Conservation (phyloP, 108 stramenopile genomes). For the Aureococcus anophagefferens region DNA sequence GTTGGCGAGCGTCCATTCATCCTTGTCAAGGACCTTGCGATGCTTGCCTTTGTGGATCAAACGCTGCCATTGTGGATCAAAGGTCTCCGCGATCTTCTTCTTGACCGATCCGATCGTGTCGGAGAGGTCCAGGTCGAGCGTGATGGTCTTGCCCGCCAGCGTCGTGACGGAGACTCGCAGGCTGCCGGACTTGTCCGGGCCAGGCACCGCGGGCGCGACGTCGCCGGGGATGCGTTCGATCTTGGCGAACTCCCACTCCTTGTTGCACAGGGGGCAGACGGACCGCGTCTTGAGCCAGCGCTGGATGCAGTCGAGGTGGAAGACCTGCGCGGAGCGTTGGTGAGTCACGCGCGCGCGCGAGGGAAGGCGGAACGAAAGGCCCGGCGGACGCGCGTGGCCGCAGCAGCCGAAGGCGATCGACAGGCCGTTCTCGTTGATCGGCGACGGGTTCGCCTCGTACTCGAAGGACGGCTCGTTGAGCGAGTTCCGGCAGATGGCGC, state of each 20-base stretch:
- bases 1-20: no score
- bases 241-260: conserved; percentile 99
- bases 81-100: conserved; percentile 38
- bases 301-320: conserved; percentile 98
- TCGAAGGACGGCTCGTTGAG: conserved; percentile 97
- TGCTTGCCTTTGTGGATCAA: conserved; percentile 20
- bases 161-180: conserved; percentile 26
- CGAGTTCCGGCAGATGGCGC: conserved; percentile 95
- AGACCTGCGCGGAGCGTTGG: no score
- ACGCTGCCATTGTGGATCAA: conserved; percentile 18
- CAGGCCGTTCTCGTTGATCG: conserved; percentile 92
- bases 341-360: no score
- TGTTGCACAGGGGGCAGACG: conserved; percentile 96
- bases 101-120: conserved; percentile 44
- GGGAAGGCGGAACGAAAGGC: no score
- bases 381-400: conserved; percentile 80
- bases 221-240: conserved; percentile 92
- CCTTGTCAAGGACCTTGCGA: conserved; percentile 9
- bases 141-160: conserved; percentile 41
- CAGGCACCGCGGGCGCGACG: conserved; percentile 49
- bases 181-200: no score
- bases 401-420: conserved; percentile 96
- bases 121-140: conserved; percentile 43
- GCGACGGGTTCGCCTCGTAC: conserved; percentile 94
- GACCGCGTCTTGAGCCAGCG: conserved; percentile 92